phyloP scores from a whole-genome alignment of 1,284 basidiomycete species.

The Leccinum fallax region DNA sequence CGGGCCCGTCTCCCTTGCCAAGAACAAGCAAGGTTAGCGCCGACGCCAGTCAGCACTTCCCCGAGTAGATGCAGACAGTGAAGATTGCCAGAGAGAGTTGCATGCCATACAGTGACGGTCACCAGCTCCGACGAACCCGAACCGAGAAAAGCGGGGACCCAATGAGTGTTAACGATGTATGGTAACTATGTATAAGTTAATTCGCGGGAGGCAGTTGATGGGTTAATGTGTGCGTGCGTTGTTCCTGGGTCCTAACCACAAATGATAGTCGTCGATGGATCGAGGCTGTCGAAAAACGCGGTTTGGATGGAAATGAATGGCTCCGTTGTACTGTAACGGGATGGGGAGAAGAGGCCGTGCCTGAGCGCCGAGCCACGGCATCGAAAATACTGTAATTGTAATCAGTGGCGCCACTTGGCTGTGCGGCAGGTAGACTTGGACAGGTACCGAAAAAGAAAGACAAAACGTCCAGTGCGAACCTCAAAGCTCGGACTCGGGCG shows the following conservation, averaged over 20 bases:
- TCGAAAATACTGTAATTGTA: neutral
- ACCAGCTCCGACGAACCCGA: neutral
- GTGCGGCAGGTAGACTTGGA: neutral
- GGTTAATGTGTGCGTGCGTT: neutral
- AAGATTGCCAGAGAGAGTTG: neutral
- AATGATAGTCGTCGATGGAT: neutral
- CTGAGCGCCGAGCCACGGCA: neutral
- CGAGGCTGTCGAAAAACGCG: neutral
- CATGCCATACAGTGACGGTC: neutral
- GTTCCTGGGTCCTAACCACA: neutral
- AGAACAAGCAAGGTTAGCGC: neutral
- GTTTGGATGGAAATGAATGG: neutral
- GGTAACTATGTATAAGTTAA: neutral
- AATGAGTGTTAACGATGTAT: neutral
- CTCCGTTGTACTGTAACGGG: neutral
- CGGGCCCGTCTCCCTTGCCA: too few relatives aligned
- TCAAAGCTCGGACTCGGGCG: neutral
- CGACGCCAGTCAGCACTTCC: neutral
- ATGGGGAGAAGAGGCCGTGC: neutral
- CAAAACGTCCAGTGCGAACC: neutral
- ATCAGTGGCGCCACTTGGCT: neutral
- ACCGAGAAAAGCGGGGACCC: neutral
- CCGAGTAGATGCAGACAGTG: neutral
- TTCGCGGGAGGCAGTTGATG: neutral
- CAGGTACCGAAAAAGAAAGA: neutral